A percentile compares a stretch with the other conserved stretches of the same genome.
Conservation (phyloP, 2,329 filamentous ascomycete species). For the Botrytis pseudocinerea region DNA sequence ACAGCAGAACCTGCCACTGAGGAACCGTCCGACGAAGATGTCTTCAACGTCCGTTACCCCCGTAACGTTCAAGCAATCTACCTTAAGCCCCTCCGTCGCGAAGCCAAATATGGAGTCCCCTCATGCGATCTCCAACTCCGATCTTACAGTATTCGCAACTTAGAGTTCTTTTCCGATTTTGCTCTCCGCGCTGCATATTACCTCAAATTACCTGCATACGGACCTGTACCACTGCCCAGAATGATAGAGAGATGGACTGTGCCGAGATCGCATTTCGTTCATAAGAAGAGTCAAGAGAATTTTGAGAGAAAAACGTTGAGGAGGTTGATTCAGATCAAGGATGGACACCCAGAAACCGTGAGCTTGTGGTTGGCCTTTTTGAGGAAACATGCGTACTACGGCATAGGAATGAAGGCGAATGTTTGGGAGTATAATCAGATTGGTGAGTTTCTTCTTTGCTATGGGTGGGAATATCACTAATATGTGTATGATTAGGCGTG, state of each 20-base stretch:
- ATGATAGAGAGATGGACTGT: conserved; percentile 95
- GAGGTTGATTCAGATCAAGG: conserved; percentile 86
- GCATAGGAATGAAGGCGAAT: conserved; percentile 99
- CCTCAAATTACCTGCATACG: conserved; percentile 79
- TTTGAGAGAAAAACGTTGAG: conserved; percentile 89
- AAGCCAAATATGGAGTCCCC: conserved; percentile 73
- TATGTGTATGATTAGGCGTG: conserved; percentile 44
- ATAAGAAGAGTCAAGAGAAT: conserved; percentile 98
- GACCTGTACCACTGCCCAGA: conserved; percentile 81
- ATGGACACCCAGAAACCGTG: conserved; percentile 85
- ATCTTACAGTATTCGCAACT: conserved; percentile 84
- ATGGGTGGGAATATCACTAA: conserved; percentile 12
- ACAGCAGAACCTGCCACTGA: background rate
- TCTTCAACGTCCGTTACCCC: conserved; percentile 59
- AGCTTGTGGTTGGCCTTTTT: conserved; percentile 91
- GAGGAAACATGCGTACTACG: conserved; percentile 88
- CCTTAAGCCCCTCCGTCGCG: conserved; percentile 76
- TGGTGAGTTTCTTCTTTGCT: conserved; percentile 50
- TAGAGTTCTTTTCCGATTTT: conserved; percentile 95
- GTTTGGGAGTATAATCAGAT: conserved; percentile 83
- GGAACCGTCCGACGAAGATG: conserved; percentile 6
- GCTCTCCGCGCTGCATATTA: conserved; percentile 94
- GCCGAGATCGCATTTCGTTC: conserved; percentile 82
- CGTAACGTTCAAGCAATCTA: conserved; percentile 83
- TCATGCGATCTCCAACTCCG: conserved; percentile 90